Base-by-base conservation (phyloP, 192 early-diverging fungal genomes). In the Rhizophagus clarus region DNA sequence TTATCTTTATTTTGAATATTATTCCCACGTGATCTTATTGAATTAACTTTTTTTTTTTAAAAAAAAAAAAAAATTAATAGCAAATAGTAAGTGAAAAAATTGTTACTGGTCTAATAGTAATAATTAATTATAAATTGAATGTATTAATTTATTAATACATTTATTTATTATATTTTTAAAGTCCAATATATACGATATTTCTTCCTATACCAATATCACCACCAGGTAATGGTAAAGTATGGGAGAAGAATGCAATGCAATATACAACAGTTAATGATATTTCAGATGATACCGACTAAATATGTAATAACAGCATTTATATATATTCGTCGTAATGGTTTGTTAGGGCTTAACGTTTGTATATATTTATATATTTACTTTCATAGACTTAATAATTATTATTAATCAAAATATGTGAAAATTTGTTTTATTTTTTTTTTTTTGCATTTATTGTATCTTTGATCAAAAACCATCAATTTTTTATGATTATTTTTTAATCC, bases 161-260 rank as follows among this genome's bases (percentile, higher is more conserved):
- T 40, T 40, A 40, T 40, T 40, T 40, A 34, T 12, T 24, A 5
- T 42, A 26, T 75, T 42, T 26, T 64, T 56, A 4, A 79, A 89
- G 88, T 51, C 83, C 88, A 28, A 88, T 88, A 84, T 86, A 88
- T 37, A 88, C 85, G 4, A 78, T 88, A 5, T 77, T 90, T 51
- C 82, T 85, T 28, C 89, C 89, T 5, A 77, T 88, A 40, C 88
- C 83, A 7, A 83, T 87, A n/a, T 85, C 85, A 29, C 89, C 89
- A 15, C 83, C 82, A 67, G 88, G 85, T 31, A 86, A 84, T 47
- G 85, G 85, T 61, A 86, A 86, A 60, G 72, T 81, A 32, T 86
- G 72, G 61, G 83, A 86, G 70, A 82, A 83, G 76, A 86, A 82
- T 79, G 80, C 31, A 34, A 64, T 37, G 28, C 61, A 45, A 9